Percentiles rank a stretch among this genome's conserved stretches.
phyloP scores from a whole-genome alignment of 2,329 filamentous ascomycete genomes.

The Diaporthe vexans region DNA sequence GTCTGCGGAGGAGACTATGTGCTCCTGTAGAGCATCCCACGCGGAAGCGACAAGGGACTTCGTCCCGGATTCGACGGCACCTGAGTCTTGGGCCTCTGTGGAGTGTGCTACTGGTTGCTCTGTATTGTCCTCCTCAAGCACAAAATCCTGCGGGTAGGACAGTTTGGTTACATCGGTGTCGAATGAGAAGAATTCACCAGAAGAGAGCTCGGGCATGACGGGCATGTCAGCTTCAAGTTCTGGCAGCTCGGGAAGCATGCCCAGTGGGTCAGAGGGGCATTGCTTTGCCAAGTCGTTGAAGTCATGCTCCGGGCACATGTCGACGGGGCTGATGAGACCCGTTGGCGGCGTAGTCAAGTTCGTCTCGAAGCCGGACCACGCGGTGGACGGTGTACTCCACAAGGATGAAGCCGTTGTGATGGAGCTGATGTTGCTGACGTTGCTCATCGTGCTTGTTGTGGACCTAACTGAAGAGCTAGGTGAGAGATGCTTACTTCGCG shows the following conservation, averaged over 20 bases:
- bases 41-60: slow-evolving; percentile 58
- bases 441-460: slow-evolving; percentile 55
- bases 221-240: slow-evolving; percentile 61
- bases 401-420: slow-evolving; percentile 63
- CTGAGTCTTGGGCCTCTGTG: background rate
- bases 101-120: slow-evolving; percentile 24
- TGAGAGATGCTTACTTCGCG: slow-evolving; percentile 59
- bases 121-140: slow-evolving; percentile 50
- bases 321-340: slow-evolving; percentile 52
- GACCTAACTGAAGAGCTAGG: slow-evolving; percentile 65
- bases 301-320: slow-evolving; percentile 48
- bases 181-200: slow-evolving; percentile 52
- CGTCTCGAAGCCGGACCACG: slow-evolving; percentile 57
- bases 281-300: slow-evolving; percentile 40
- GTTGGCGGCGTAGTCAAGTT: slow-evolving; percentile 62
- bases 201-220: slow-evolving; percentile 44
- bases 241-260: slow-evolving; percentile 56
- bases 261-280: slow-evolving; percentile 48
- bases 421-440: slow-evolving; percentile 49
- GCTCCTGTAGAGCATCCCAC: slow-evolving; percentile 62
- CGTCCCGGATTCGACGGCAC: slow-evolving; percentile 47
- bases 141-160: slow-evolving; percentile 54
- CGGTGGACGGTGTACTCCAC: slow-evolving; percentile 59
- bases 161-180: slow-evolving; percentile 52
- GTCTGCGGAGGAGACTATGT: slow-evolving; percentile 59